A percentile compares a stretch with the other conserved stretches of the same genome.
Evolutionary conservation across 2,329 filamentous ascomycete species (phyloP).

Genomic region (Paracoccidioides lutzii): DNA sequence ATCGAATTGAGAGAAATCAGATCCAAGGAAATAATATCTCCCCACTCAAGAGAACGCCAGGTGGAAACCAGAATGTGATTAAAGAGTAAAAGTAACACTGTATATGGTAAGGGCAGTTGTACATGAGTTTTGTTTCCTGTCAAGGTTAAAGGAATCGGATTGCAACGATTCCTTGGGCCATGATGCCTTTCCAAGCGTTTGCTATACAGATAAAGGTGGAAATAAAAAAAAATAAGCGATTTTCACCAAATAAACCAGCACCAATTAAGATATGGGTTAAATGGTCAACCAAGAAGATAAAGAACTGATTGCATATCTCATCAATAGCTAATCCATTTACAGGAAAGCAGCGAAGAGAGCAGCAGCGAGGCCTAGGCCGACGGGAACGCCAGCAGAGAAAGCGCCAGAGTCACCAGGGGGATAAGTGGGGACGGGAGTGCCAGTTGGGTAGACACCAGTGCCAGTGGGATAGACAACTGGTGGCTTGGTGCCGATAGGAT

Average conservation of each 20-base stretch:
- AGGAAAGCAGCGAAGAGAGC: conserved; percentile 31
- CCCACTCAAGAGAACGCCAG: conserved; percentile 2
- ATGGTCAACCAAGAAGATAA: not conserved
- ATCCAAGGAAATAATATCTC: not conserved
- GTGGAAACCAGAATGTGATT: conserved; percentile 1
- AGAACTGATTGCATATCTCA: not conserved
- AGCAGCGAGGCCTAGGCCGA: conserved; percentile 30
- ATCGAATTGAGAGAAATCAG: not conserved
- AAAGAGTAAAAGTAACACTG: conserved; percentile 1
- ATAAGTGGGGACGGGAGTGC: not conserved
- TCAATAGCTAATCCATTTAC: conserved; percentile 15
- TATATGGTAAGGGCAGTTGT: not conserved
- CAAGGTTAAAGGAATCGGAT: not conserved
- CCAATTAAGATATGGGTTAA: not conserved
- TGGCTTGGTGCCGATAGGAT: conserved; percentile 8
- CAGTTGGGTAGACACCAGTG: conserved; percentile 5
- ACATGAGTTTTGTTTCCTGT: not conserved
- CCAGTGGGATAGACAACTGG: conserved; percentile 6
- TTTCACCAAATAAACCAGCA: not conserved
- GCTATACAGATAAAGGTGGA: conserved; percentile 1
- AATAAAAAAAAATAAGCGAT: not conserved
- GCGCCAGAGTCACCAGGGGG: conserved; percentile 14
- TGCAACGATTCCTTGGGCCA: not conserved
- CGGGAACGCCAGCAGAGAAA: conserved; percentile 26
- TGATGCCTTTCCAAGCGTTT: not conserved